Conservation (phyloP, 345 rosid species). For the Populus pruinosa region DNA sequence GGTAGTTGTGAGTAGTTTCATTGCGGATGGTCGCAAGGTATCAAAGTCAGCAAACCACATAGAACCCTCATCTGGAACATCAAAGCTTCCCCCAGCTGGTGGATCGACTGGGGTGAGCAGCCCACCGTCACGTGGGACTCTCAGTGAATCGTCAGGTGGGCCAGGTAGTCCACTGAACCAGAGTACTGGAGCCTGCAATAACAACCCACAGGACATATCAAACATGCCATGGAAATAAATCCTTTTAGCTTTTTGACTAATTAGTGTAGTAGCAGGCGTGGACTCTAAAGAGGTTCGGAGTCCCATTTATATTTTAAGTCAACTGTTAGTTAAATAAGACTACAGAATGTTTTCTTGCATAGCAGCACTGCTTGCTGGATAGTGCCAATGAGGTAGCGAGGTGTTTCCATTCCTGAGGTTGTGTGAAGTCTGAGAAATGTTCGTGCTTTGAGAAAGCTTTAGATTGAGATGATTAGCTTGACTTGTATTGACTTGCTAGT, state of each 20-base stretch:
- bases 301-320: constrained; percentile 13
- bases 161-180: constrained; percentile 60
- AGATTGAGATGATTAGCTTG: constrained; percentile 21
- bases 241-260: constrained; percentile 10
- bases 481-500: neutral
- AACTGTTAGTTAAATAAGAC: constrained; percentile 17
- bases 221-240: constrained; percentile 52
- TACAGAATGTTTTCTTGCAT: constrained; percentile 10
- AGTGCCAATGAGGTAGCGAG: constrained; percentile 13
- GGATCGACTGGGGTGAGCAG: constrained; percentile 33
- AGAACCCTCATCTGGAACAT: constrained; percentile 29
- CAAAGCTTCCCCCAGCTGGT: constrained; percentile 10
- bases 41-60: constrained; percentile 32
- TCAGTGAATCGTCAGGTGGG: constrained; percentile 61
- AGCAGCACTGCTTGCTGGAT: constrained; percentile 7
- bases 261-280: constrained; percentile 21
- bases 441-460: constrained; percentile 1
- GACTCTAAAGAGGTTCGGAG: constrained; percentile 15
- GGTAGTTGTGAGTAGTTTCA: constrained; percentile 69
- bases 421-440: constrained; percentile 8
- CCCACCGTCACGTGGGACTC: constrained; percentile 54
- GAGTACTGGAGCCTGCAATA: constrained; percentile 46
- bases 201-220: constrained; percentile 43
- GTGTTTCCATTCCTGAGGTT: neutral
- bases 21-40: constrained; percentile 49